Percentiles rank a stretch among this genome's conserved stretches.
Conservation (phyloP, 2,329 filamentous ascomycete species). For the Waltergamsia citrina region DNA sequence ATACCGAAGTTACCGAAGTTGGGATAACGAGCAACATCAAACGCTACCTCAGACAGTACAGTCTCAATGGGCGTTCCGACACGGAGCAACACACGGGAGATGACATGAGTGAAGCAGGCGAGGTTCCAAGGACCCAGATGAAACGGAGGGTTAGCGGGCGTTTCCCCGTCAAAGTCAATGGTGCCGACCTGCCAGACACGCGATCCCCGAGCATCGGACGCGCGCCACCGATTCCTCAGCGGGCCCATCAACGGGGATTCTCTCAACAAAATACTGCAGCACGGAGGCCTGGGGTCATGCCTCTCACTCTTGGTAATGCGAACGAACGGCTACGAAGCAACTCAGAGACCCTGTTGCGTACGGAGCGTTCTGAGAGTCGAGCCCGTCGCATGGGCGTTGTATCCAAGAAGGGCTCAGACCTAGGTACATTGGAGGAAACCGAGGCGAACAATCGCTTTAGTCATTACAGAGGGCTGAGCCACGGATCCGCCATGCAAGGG, state of each 20-base stretch:
- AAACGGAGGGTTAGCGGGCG: slow-evolving; percentile 55
- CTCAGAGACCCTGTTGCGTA: slow-evolving; percentile 49
- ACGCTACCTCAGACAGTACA: slow-evolving; percentile 45
- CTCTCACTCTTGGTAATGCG: slow-evolving; percentile 55
- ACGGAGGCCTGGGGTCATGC: slow-evolving; percentile 65
- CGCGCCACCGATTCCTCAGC: slow-evolving; percentile 66
- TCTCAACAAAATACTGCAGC: slow-evolving; percentile 58
- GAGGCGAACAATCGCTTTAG: slow-evolving; percentile 56
- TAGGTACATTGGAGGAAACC: slow-evolving; percentile 53
- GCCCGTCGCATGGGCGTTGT: slow-evolving; percentile 56
- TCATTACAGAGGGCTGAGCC: slow-evolving; percentile 56
- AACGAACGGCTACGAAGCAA: slow-evolving; percentile 61
- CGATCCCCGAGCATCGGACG: slow-evolving; percentile 59
- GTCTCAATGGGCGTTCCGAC: slow-evolving; percentile 41
- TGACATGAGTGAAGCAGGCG: slow-evolving; percentile 62
- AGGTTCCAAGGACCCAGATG: slow-evolving; percentile 65
- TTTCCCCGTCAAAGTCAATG: slow-evolving; percentile 64
- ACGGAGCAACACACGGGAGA: slow-evolving; percentile 33
- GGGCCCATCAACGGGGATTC: slow-evolving; percentile 68
- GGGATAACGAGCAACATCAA: slow-evolving; percentile 53
- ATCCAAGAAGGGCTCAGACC: slow-evolving; percentile 48
- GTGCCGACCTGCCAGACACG: slow-evolving; percentile 56
- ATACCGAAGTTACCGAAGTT: slow-evolving; percentile 55
- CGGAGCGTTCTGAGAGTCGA: slow-evolving; percentile 43
- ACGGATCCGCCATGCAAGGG: slow-evolving; percentile 59